phyloP scores from a whole-genome alignment of 140 eudicot genomes.

The Erigeron philadelphicus region DNA sequence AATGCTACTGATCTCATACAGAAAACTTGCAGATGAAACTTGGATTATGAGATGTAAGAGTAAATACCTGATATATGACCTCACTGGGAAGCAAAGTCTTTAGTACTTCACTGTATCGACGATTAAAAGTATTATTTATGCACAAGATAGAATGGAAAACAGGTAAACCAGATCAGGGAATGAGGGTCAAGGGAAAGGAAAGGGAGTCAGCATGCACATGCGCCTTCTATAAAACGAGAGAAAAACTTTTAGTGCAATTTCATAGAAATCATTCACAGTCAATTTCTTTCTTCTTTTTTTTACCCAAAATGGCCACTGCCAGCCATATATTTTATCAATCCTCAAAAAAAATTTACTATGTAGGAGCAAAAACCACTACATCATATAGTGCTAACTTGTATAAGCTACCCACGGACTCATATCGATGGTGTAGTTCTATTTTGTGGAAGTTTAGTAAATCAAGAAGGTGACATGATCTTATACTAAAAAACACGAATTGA shows the following conservation, averaged over 20 bases:
- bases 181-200: background rate
- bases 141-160: background rate
- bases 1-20: conserved; percentile 1
- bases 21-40: background rate
- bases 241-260: background rate
- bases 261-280: background rate
- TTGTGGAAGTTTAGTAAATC: too few species aligned
- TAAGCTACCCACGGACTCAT: background rate
- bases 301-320: too few species aligned
- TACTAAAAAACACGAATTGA: too few species aligned
- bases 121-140: conserved; percentile 5
- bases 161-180: background rate
- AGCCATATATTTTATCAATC: too few species aligned
- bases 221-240: background rate
- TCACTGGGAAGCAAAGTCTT: conserved; percentile 58
- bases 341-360: too few species aligned
- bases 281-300: too few species aligned
- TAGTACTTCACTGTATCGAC: conserved; percentile 66
- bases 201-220: background rate
- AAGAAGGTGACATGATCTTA: too few species aligned
- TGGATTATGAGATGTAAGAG: background rate
- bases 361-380: background rate
- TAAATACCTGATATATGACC: conserved; percentile 76
- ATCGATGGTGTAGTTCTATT: background rate
- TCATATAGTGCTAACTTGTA: background rate